These are phyloP conservation scores for Exophiala alcalophila DNA, from an alignment of 2,329 filamentous ascomycete genomes.

Conservation along the genomic window DNA sequence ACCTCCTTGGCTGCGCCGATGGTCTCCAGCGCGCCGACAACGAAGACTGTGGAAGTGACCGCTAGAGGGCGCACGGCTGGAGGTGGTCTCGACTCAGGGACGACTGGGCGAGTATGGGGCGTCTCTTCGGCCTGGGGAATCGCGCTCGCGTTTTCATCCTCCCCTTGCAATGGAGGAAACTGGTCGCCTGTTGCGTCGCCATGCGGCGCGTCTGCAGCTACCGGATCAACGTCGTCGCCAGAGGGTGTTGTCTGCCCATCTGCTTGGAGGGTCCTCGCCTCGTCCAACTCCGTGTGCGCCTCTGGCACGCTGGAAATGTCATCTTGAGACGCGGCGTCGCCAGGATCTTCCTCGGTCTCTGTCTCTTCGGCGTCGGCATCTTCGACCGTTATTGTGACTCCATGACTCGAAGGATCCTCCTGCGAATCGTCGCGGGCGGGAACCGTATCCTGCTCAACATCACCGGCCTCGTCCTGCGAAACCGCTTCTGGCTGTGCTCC, in stretches of 20 bases:
- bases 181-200: constrained; percentile 11
- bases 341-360: constrained; percentile 23
- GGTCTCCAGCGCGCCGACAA: constrained; percentile 86
- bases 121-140: constrained; percentile 3
- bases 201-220: constrained; percentile 2
- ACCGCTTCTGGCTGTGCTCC: constrained; percentile 9
- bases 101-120: neutral
- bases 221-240: neutral
- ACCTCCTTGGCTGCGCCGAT: constrained; percentile 92
- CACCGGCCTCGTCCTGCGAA: constrained; percentile 28
- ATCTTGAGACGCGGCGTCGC: constrained; percentile 27
- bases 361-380: constrained; percentile 28
- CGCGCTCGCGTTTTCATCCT: constrained; percentile 29
- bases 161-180: constrained; percentile 24
- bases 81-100: constrained; percentile 24
- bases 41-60: constrained; percentile 93
- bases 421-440: constrained; percentile 28
- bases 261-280: constrained; percentile 20
- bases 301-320: constrained; percentile 16
- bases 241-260: constrained; percentile 6
- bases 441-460: constrained; percentile 27
- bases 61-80: constrained; percentile 56
- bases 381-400: constrained; percentile 28
- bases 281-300: constrained; percentile 14
- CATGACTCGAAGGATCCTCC: constrained; percentile 13